A percentile compares a stretch with the other conserved stretches of the same genome.
These are phyloP conservation scores for Dentipellis sp. DNA, from an alignment of 768 basidiomycete species.

Conservation along the genomic window DNA sequence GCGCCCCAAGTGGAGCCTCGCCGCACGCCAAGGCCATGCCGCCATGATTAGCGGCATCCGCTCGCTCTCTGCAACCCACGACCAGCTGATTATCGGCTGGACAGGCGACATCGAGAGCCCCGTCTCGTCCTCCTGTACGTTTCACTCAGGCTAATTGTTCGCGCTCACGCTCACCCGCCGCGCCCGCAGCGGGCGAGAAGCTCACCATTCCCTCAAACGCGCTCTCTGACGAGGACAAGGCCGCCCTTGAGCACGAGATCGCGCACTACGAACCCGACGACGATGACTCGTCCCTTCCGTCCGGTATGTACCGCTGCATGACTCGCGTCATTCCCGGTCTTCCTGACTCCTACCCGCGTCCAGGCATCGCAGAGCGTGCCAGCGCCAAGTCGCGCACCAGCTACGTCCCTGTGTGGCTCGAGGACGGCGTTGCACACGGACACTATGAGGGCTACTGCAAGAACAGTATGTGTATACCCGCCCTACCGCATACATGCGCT, in stretches of 20 bases:
- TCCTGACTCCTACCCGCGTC: not conserved
- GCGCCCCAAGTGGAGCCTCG: conserved; percentile 56
- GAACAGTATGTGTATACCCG: conserved; percentile 56
- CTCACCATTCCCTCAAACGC: conserved; percentile 37
- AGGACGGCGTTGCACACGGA: conserved; percentile 81
- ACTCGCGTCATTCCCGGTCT: too few relatives aligned
- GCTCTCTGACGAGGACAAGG: conserved; percentile 54
- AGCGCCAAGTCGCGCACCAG: conserved; percentile 37
- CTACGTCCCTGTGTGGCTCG: conserved; percentile 88
- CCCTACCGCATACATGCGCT: not conserved
- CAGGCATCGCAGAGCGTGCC: conserved; percentile 2
- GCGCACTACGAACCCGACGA: conserved; percentile 51
- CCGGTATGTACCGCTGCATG: not conserved
- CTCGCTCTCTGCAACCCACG: conserved; percentile 72
- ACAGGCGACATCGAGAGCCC: conserved; percentile 70
- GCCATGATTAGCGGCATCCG: conserved; percentile 94
- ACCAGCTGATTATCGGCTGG: conserved; percentile 92
- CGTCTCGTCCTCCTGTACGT: conserved; percentile 20
- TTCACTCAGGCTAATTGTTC: not conserved
- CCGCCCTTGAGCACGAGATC: conserved; percentile 57
- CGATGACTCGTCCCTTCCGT: conserved; percentile 26
- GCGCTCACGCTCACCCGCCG: not conserved
- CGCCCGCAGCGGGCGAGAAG: conserved; percentile 16
- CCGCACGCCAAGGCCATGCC: conserved; percentile 79
- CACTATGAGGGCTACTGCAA: conserved; percentile 99